Percentiles rank a stretch among this genome's conserved stretches.
These are phyloP conservation scores for Backusella mclennaniae DNA, from an alignment of 192 early-diverging fungal species.

Conservation along the genomic window DNA sequence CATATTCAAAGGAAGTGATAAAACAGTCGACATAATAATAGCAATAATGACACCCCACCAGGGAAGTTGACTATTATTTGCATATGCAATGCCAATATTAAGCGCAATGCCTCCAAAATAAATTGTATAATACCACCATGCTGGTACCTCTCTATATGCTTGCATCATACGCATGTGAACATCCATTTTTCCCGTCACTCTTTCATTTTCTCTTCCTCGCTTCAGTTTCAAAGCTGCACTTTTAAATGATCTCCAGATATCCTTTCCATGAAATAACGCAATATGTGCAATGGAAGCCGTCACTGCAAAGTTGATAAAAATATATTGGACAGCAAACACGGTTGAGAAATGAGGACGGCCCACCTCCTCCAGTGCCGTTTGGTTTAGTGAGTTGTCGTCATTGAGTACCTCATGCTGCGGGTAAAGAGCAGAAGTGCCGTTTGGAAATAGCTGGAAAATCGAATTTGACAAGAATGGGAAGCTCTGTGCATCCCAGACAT, in stretches of 20 bases:
- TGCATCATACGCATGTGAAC: conserved; percentile 65
- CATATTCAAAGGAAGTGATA: conserved; percentile 53
- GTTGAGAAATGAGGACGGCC: conserved; percentile 52
- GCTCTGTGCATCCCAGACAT: conserved; percentile 47
- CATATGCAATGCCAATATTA: conserved; percentile 37
- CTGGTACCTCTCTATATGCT: conserved; percentile 66
- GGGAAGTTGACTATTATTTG: conserved; percentile 24
- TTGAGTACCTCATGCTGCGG: conserved; percentile 42
- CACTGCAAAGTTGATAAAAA: conserved; percentile 55
- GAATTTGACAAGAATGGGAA: conserved; percentile 55
- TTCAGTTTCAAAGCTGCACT: conserved; percentile 39
- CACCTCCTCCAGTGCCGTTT: conserved; percentile 42
- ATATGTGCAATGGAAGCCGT: conserved; percentile 60
- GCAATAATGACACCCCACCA: conserved; percentile 38
- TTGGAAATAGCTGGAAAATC: conserved; percentile 38
- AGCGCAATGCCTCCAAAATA: conserved; percentile 45
- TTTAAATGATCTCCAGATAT: conserved; percentile 58
- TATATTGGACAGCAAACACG: conserved; percentile 56
- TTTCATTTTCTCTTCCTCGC: not conserved
- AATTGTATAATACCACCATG: conserved; percentile 64
- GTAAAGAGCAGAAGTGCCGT: conserved; percentile 40
- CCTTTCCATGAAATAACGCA: conserved; percentile 57
- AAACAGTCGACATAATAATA: conserved; percentile 34
- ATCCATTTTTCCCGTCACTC: conserved; percentile 38
- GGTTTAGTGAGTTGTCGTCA: conserved; percentile 42